A percentile compares a stretch with the other conserved stretches of the same genome.
Conservation (phyloP, 768 basidiomycete genomes). For the Vararia minispora region DNA sequence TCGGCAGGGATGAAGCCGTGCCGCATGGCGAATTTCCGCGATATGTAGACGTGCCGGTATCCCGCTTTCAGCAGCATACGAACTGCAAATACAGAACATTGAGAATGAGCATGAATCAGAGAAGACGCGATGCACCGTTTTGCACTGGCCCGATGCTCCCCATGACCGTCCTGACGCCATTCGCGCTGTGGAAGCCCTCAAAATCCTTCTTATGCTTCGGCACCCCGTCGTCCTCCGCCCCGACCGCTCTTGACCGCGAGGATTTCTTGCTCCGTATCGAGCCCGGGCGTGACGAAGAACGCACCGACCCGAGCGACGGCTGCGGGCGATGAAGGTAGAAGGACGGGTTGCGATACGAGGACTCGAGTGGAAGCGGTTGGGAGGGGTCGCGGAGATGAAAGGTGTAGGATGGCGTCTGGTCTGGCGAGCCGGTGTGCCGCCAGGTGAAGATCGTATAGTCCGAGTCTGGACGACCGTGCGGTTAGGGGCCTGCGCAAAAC, state of each 20-base stretch:
- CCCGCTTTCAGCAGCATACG: slow-evolving; percentile 91
- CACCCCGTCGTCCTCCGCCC: slow-evolving; percentile 31
- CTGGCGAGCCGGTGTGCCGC: slow-evolving; percentile 38
- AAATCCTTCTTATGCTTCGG: slow-evolving; percentile 68
- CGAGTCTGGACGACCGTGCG: slow-evolving; percentile 37
- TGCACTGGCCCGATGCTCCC: slow-evolving; percentile 88
- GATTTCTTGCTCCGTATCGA: slow-evolving; percentile 19
- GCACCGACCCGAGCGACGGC: neutral
- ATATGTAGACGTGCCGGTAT: slow-evolving; percentile 91
- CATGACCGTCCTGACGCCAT: slow-evolving; percentile 86
- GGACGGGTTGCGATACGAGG: slow-evolving; percentile 57
- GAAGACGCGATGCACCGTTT: slow-evolving; percentile 43
- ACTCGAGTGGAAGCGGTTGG: slow-evolving; percentile 43
- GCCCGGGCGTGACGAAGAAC: slow-evolving; percentile 22
- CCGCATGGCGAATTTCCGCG: slow-evolving; percentile 80
- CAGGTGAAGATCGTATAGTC: slow-evolving; percentile 84
- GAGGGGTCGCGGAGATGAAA: slow-evolving; percentile 55
- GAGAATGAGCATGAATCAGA: neutral
- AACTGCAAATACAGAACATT: slow-evolving; percentile 31
- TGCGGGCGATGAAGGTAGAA: slow-evolving; percentile 54
- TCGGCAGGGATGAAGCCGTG: slow-evolving; percentile 84
- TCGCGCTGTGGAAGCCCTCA: slow-evolving; percentile 78
- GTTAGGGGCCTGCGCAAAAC: too few relatives aligned
- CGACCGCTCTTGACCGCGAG: slow-evolving; percentile 18
- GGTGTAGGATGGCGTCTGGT: slow-evolving; percentile 30